phyloP scores from a whole-genome alignment of 1,284 basidiomycete genomes.

The Microbotryomycetes sp. region DNA sequence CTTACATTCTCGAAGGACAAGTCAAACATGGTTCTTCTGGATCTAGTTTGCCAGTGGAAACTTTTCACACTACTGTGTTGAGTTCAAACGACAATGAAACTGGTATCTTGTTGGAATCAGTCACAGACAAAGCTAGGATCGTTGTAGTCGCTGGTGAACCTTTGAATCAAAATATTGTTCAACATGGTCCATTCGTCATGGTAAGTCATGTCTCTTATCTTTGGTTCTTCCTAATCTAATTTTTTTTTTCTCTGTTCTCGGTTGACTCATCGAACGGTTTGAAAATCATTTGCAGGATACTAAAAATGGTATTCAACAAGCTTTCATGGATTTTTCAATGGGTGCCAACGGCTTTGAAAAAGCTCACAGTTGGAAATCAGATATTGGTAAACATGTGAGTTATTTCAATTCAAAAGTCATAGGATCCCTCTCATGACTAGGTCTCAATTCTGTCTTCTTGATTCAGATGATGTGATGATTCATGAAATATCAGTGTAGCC shows the following conservation, averaged over 20 bases:
- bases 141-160: slow-evolving; percentile 71
- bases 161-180: slow-evolving; percentile 77
- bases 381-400: slow-evolving; percentile 53
- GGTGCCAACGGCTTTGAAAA: slow-evolving; percentile 85
- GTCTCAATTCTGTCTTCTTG: no score
- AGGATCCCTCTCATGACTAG: no score
- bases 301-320: slow-evolving; percentile 70
- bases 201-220: slow-evolving; percentile 39
- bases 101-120: slow-evolving; percentile 56
- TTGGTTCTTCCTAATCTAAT: slow-evolving; percentile 9
- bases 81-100: slow-evolving; percentile 58
- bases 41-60: slow-evolving; percentile 40
- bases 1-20: slow-evolving; percentile 33
- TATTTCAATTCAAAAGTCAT: no score
- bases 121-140: slow-evolving; percentile 24
- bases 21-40: slow-evolving; percentile 42
- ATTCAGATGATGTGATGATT: not conserved
- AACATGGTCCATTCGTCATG: slow-evolving; percentile 62
- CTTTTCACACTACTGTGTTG: slow-evolving; percentile 47
- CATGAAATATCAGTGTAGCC: no score
- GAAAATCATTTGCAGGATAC: slow-evolving; percentile 57
- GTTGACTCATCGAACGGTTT: not conserved
- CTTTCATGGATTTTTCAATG: slow-evolving; percentile 68
- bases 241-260: not conserved
- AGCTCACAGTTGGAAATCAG: slow-evolving; percentile 77